Evolutionary conservation across 805 yeast genomes (phyloP).

Genomic region (Hanseniaspora taiwanica): DNA sequence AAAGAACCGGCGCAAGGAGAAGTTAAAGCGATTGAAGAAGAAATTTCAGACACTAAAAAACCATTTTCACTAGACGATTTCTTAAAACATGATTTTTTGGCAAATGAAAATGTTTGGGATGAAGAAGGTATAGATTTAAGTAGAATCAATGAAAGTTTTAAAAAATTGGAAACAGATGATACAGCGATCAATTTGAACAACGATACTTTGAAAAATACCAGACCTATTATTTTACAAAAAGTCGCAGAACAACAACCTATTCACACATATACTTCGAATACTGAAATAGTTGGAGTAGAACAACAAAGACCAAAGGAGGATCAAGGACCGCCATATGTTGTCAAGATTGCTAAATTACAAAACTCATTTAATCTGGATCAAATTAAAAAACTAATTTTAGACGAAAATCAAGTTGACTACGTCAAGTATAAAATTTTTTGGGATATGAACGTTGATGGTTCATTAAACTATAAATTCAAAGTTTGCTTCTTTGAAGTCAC

Average conservation of each 20-base stretch:
- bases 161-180: constrained; percentile 5
- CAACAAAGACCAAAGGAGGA: constrained; percentile 9
- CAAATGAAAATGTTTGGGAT: constrained; percentile 22
- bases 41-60: too few relatives aligned
- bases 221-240: background rate
- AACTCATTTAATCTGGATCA: constrained; percentile 36
- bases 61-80: constrained; percentile 33
- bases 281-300: background rate
- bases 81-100: constrained; percentile 28
- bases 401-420: constrained; percentile 45
- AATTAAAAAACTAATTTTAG: constrained; percentile 43
- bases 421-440: constrained; percentile 49
- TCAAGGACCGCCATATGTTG: constrained; percentile 46
- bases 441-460: constrained; percentile 44
- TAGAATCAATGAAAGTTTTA: constrained; percentile 20
- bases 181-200: background rate
- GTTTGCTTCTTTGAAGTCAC: constrained; percentile 34
- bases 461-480: constrained; percentile 39
- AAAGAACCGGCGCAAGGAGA: background rate
- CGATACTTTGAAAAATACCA: background rate
- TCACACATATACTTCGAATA: constrained; percentile 1
- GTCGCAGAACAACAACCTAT: constrained; percentile 1
- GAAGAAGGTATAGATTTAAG: constrained; percentile 24
- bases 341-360: constrained; percentile 50
- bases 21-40: background rate